These are phyloP conservation scores for Fusarium sp. DNA, from an alignment of 2,329 filamentous ascomycete species.

Conservation along the genomic window DNA sequence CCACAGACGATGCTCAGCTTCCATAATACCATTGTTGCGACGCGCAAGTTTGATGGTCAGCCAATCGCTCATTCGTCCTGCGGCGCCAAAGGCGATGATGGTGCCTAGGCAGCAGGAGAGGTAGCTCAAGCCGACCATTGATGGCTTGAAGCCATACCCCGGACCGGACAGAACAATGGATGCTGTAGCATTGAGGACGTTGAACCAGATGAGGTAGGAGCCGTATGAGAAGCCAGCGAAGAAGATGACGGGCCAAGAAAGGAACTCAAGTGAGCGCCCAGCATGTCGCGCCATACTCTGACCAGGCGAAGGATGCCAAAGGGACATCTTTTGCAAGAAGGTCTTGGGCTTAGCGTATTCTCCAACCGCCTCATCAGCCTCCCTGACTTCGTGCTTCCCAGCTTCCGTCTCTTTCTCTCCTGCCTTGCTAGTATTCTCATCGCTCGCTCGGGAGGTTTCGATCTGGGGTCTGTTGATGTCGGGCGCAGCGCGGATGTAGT, in stretches of 20 bases:
- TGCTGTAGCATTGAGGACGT: constrained; percentile 57
- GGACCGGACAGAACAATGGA: constrained; percentile 53
- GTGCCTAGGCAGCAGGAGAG: constrained; percentile 52
- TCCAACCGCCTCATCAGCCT: background rate
- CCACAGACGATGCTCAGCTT: constrained; percentile 57
- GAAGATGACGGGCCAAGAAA: constrained; percentile 57
- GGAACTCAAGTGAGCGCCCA: constrained; percentile 51
- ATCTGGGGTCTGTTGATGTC: background rate
- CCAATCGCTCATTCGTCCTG: constrained; percentile 53
- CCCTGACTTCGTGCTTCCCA: constrained; percentile 11
- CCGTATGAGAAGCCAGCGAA: constrained; percentile 58
- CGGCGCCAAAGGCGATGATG: constrained; percentile 43
- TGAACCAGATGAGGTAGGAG: constrained; percentile 57
- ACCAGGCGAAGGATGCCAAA: constrained; percentile 52
- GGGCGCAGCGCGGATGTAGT: constrained; percentile 55
- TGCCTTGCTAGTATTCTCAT: constrained; percentile 3
- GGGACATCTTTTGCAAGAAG: constrained; percentile 55
- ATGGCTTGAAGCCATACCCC: constrained; percentile 54
- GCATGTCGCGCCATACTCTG: constrained; percentile 52
- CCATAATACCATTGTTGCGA: constrained; percentile 55
- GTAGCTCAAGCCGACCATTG: constrained; percentile 55
- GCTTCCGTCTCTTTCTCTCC: background rate
- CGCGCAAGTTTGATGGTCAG: constrained; percentile 54
- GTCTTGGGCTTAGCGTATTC: constrained; percentile 48
- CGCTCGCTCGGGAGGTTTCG: background rate